Evolutionary conservation across 495 filamentous ascomycete species (phyloP).

Genomic region (Saxophila tyrrhenica): DNA sequence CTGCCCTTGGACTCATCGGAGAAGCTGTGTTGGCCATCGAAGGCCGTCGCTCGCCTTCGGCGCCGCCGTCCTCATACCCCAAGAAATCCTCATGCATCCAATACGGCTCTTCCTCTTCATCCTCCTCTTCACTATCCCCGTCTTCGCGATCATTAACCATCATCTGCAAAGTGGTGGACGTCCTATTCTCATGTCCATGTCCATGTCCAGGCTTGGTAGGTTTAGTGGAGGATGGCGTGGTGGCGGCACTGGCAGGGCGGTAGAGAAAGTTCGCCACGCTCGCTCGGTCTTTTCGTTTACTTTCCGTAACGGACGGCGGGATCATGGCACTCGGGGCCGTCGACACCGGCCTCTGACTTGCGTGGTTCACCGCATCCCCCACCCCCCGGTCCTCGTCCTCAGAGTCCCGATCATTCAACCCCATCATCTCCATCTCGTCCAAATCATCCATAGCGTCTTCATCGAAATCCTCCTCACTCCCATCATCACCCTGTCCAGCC

Average conservation of each 20-base stretch:
- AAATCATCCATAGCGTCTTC: slow-evolving; percentile 28
- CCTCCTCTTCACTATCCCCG: neutral
- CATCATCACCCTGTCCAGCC: neutral
- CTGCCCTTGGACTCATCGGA: too few relatives aligned
- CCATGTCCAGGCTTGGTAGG: too few relatives aligned
- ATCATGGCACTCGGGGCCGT: too few relatives aligned
- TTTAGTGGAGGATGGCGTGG: too few relatives aligned
- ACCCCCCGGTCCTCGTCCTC: neutral
- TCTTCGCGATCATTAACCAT: neutral
- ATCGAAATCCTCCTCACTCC: slow-evolving; percentile 37
- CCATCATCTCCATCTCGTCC: slow-evolving; percentile 17
- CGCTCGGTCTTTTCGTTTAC: neutral
- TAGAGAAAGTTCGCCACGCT: neutral
- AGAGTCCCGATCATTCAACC: neutral
- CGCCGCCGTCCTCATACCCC: neutral
- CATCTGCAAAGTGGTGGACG: neutral
- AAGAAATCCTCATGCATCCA: slow-evolving; percentile 1
- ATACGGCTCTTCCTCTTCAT: neutral
- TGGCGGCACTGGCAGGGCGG: neutral
- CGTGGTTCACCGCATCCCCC: too few relatives aligned
- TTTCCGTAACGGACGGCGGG: neutral
- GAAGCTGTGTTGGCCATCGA: too few relatives aligned
- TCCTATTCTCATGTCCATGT: neutral
- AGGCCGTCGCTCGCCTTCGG: too few relatives aligned
- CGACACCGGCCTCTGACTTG: too few relatives aligned